Percentiles rank a stretch among this genome's conserved stretches.
Conservation (phyloP, 2,329 filamentous ascomycete genomes). For the Fusarium circinatum region DNA sequence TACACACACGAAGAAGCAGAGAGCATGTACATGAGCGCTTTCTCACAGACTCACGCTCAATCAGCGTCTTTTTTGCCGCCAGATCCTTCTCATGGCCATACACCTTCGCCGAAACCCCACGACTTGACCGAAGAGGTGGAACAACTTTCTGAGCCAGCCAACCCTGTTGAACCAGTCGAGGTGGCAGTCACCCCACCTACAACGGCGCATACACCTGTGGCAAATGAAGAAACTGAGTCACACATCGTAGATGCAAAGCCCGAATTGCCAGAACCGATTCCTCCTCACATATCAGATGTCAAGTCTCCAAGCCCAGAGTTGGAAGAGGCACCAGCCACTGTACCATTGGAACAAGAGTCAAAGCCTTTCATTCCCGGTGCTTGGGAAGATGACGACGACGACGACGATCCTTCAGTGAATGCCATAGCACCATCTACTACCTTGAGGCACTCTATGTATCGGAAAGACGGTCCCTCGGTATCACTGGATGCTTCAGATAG, state of each 20-base stretch:
- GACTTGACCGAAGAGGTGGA: neutral
- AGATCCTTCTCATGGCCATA: slow-evolving; percentile 13
- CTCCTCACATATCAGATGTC: neutral
- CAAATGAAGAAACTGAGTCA: neutral
- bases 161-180: neutral
- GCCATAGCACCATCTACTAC: slow-evolving; percentile 13
- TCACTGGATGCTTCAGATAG: slow-evolving; percentile 34
- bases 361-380: slow-evolving; percentile 59
- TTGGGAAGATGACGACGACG: slow-evolving; percentile 61
- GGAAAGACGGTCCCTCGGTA: slow-evolving; percentile 11
- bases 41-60: slow-evolving; percentile 60
- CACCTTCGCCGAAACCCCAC: neutral
- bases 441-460: slow-evolving; percentile 6
- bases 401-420: slow-evolving; percentile 25
- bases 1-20: slow-evolving; percentile 84
- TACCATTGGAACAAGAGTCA: slow-evolving; percentile 8
- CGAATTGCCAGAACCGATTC: neutral
- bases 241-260: neutral
- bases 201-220: neutral
- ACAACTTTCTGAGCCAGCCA: neutral
- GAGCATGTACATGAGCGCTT: slow-evolving; percentile 87
- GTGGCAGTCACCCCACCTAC: neutral
- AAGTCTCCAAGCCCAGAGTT: slow-evolving; percentile 2
- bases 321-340: neutral
- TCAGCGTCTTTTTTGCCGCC: slow-evolving; percentile 10